Evolutionary conservation across 305 asterid species (phyloP), one percentile per base, ranked within the genome.

Genomic region (Caryopteris hybrid): DNA sequence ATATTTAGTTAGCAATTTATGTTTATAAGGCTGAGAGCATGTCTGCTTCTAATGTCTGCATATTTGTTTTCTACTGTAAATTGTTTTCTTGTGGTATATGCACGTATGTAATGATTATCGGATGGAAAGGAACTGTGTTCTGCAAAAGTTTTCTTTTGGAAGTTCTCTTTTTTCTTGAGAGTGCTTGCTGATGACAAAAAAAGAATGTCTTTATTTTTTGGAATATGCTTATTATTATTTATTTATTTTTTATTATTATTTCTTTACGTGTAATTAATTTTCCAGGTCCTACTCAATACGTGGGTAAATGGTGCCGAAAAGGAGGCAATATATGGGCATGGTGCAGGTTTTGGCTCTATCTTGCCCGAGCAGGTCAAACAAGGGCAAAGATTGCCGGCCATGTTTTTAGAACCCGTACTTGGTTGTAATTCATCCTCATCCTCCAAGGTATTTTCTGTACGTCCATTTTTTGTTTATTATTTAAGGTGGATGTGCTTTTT

Each of bases 341-440:
- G 77, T 81, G 96, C 89, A 11, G 71, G 83, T 45, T 91, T 88
- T 79, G 95, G 97, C 68, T 56, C 93, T 51, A 50, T 76, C 46
- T 73, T 91, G 47, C 90, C 97, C 36, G 69, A 78, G 43, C 29
- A 78, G 14, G 23, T 59, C 13, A 64, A 81, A 56, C 65, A 65
- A 17, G 86, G 68, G 68, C 56, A 53, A 67, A 85, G 77, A 71
- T 64, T 81, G 62, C 82, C 77, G 38, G 87, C 86, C 64, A 68
- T 70, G 33, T 70, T 72, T 70, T 18, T 89, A 0, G 39, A 79
- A 17, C 96, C 97, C 17, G 33, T 73, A 21, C 82, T 73, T 80
- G 61, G 90, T 65, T 91, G 97, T 36, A 12, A 58, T 75, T 68
- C 88, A 50, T 47, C 76, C 68, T 72, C 83, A 22, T 78, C 91